Conservation (phyloP, 805 yeast genomes). For the Barnettozyma californica region DNA sequence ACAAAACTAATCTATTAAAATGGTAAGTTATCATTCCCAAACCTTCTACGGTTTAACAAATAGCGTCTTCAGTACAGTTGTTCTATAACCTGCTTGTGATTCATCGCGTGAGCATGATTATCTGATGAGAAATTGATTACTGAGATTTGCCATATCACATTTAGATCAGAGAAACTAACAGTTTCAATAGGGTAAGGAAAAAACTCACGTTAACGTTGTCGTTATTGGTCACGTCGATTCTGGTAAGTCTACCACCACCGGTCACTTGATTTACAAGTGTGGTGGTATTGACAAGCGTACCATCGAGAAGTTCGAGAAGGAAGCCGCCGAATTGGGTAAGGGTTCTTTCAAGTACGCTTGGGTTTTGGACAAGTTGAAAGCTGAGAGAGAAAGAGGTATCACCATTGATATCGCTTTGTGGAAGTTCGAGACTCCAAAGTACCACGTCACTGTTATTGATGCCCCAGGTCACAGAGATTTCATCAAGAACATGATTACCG, state of each 20-base stretch:
- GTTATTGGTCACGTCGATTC: constrained; percentile 99
- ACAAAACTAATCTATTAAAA: constrained; percentile 4
- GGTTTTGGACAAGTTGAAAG: constrained; percentile 93
- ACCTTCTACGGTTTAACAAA: neutral
- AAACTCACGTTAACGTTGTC: constrained; percentile 98
- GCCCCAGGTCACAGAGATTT: no score
- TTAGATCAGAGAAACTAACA: neutral
- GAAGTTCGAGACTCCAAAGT: no score
- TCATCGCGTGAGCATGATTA: neutral
- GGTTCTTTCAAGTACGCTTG: constrained; percentile 99
- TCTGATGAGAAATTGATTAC: neutral
- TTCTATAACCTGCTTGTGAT: neutral
- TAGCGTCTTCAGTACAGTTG: neutral
- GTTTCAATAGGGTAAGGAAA: constrained; percentile 74
- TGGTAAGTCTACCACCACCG: constrained; percentile 98
- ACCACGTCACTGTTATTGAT: no score
- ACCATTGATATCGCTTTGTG: no score
- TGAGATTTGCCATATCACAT: neutral
- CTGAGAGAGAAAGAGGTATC: no score
- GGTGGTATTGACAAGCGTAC: constrained; percentile 99
- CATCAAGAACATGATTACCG: no score
- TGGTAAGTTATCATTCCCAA: constrained; percentile 2
- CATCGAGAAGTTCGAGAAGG: constrained; percentile 97
- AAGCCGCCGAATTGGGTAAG: constrained; percentile 96
- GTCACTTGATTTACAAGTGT: constrained; percentile 98